phyloP scores from a whole-genome alignment of 2,329 filamentous ascomycete genomes.

The Camptophora hylomeconis region DNA sequence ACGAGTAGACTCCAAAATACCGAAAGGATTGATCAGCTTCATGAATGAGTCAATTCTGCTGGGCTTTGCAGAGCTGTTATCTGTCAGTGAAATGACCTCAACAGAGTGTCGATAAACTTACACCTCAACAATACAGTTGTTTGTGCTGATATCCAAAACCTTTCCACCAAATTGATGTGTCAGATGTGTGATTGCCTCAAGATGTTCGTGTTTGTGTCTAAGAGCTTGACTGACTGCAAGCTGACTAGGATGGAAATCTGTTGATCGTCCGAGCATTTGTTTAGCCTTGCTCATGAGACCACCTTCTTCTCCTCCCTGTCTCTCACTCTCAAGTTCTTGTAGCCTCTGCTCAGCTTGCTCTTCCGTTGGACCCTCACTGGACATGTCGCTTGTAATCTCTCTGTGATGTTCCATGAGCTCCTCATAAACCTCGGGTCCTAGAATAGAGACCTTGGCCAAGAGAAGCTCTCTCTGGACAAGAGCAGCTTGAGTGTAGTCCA shows the following conservation, averaged over 20 bases:
- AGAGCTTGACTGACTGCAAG: slow-evolving; percentile 78
- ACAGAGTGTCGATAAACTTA: slow-evolving; percentile 36
- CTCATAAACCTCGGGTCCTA: slow-evolving; percentile 96
- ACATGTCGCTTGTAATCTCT: slow-evolving; percentile 56
- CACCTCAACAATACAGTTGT: slow-evolving; percentile 97
- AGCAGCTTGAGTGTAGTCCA: slow-evolving; percentile 87
- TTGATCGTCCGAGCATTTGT: slow-evolving; percentile 18
- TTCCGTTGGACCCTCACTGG: slow-evolving; percentile 22
- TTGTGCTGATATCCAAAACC: slow-evolving; percentile 93
- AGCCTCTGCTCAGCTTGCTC: slow-evolving; percentile 15
- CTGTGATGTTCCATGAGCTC: slow-evolving; percentile 91
- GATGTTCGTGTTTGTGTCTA: slow-evolving; percentile 92
- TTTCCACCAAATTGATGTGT: slow-evolving; percentile 97
- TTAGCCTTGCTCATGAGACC: slow-evolving; percentile 13
- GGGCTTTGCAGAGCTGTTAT: slow-evolving; percentile 70
- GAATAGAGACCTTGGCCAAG: slow-evolving; percentile 89
- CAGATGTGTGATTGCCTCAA: slow-evolving; percentile 91
- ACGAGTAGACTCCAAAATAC: slow-evolving; percentile 87
- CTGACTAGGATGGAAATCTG: slow-evolving; percentile 80
- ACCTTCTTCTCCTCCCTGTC: slow-evolving; percentile 18
- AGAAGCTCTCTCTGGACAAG: slow-evolving; percentile 92
- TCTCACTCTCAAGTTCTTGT: slow-evolving; percentile 26
- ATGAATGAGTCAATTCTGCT: slow-evolving; percentile 92
- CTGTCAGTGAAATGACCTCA: slow-evolving; percentile 13
- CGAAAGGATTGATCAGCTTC: slow-evolving; percentile 87